These are phyloP conservation scores for Amanita phalloides DNA, from an alignment of 768 basidiomycete species.

Conservation along the genomic window DNA sequence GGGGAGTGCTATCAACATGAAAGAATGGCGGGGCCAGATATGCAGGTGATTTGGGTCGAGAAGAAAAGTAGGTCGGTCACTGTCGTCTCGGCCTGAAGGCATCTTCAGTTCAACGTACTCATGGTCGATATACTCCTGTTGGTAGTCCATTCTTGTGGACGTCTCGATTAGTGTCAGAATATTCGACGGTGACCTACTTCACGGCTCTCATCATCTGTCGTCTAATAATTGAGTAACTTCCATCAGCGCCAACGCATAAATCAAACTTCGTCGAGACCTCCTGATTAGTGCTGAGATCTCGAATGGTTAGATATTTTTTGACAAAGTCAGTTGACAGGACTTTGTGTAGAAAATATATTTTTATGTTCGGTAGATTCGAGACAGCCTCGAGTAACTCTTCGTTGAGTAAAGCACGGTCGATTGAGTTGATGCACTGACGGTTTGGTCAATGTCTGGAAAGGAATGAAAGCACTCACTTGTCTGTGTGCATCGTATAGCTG, in stretches of 20 bases:
- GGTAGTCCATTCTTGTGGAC: slow-evolving; percentile 76
- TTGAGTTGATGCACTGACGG: slow-evolving; percentile 83
- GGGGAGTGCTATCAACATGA: slow-evolving; percentile 98
- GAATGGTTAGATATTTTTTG: slow-evolving; percentile 40
- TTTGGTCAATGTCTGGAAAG: slow-evolving; percentile 13
- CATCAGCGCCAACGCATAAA: slow-evolving; percentile 87
- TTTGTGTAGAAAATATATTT: slow-evolving; percentile 73
- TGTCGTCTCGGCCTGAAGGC: slow-evolving; percentile 60
- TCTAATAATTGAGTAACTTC: slow-evolving; percentile 85
- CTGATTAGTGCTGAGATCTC: slow-evolving; percentile 30
- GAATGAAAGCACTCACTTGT: slow-evolving; percentile 46
- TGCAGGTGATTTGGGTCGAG: slow-evolving; percentile 95
- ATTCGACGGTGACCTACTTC: slow-evolving; percentile 44
- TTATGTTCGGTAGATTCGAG: slow-evolving; percentile 49
- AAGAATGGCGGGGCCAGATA: slow-evolving; percentile 98
- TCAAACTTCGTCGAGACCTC: slow-evolving; percentile 49
- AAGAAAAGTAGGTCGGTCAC: slow-evolving; percentile 58
- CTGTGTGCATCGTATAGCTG: slow-evolving; percentile 84
- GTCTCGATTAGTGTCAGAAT: slow-evolving; percentile 16
- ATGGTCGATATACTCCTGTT: slow-evolving; percentile 90
- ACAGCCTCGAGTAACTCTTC: slow-evolving; percentile 74
- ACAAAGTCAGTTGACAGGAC: slow-evolving; percentile 71
- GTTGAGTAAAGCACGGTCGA: slow-evolving; percentile 83
- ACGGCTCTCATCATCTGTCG: slow-evolving; percentile 93
- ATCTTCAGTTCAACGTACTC: slow-evolving; percentile 97